phyloP scores from a whole-genome alignment of 202 grass and related monocot species.

The Tripidium arundinaceum region DNA sequence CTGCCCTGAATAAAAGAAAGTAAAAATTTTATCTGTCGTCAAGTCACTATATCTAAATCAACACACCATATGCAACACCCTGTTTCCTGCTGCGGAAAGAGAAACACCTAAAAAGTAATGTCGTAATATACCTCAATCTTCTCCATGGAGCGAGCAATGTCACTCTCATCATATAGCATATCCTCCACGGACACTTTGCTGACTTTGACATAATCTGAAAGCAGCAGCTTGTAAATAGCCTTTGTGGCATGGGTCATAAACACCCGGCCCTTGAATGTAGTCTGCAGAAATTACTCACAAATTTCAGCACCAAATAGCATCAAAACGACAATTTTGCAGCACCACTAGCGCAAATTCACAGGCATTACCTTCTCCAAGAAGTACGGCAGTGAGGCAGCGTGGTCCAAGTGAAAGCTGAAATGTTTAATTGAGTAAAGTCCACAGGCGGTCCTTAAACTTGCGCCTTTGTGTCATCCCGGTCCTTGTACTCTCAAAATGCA shows the following conservation, averaged over 20 bases:
- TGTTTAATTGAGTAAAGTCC: no score
- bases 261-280: conserved; percentile 84
- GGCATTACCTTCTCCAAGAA: conserved; percentile 84
- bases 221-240: conserved; percentile 81
- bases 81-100: background rate
- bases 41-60: background rate
- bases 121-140: conserved; percentile 75
- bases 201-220: conserved; percentile 96
- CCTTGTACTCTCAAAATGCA: no score
- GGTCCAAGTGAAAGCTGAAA: conserved; percentile 95
- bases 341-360: background rate
- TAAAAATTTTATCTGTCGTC: background rate
- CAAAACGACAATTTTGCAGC: background rate
- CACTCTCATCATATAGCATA: conserved; percentile 92
- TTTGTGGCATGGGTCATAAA: conserved; percentile 99
- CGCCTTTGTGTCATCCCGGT: no score
- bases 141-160: conserved; percentile 84
- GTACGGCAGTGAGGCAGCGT: conserved; percentile 89
- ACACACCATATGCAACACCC: background rate
- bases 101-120: background rate
- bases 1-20: background rate
- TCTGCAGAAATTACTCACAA: conserved; percentile 44
- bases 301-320: background rate
- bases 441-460: no score
- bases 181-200: conserved; percentile 98